phyloP scores from a whole-genome alignment of 2,329 filamentous ascomycete species.

The Beauveria scarabaeidicola region DNA sequence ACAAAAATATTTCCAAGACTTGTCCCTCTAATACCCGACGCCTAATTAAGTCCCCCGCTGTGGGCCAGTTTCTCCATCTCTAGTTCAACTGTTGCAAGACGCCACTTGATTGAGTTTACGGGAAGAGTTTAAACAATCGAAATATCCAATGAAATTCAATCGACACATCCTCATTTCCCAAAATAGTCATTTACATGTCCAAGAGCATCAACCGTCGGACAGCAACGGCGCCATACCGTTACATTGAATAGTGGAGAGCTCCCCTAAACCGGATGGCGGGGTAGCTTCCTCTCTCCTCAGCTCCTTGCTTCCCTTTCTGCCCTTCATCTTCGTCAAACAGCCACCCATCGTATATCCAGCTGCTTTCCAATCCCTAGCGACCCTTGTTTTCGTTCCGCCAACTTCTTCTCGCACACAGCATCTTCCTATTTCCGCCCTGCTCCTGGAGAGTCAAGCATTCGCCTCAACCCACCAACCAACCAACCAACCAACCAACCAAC shows the following conservation, averaged over 20 bases:
- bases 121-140: not conserved
- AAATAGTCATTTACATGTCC: not conserved
- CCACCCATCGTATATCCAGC: not conserved
- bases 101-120: not conserved
- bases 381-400: not conserved
- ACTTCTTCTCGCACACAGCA: not conserved
- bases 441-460: not conserved
- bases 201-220: not conserved
- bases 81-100: not conserved
- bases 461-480: not conserved
- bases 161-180: not conserved
- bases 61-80: not conserved
- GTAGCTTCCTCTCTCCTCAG: conserved; percentile 1
- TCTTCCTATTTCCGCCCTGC: not conserved
- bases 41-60: not conserved
- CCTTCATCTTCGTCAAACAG: not conserved
- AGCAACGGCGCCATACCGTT: not conserved
- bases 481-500: not conserved
- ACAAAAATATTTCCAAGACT: not conserved
- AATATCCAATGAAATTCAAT: not conserved
- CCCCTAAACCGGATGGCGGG: conserved; percentile 3
- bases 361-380: not conserved
- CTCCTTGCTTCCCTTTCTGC: not conserved
- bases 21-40: not conserved
- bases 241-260: conserved; percentile 2